Evolutionary conservation across 352 stramenopile species (phyloP).

Genomic region (Peronospora farinosa): DNA sequence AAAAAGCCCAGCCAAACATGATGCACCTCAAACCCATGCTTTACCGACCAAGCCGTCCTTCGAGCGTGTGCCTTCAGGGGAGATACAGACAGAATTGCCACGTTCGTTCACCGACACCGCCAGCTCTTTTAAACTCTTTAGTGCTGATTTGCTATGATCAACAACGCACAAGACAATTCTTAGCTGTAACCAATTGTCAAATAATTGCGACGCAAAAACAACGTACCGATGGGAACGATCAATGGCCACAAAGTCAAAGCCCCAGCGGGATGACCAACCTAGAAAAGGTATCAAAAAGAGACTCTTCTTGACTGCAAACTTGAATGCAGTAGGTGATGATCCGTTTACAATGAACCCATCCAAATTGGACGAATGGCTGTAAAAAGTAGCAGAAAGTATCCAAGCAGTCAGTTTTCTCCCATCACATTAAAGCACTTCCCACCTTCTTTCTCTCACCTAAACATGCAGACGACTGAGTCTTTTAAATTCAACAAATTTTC

Average conservation of each 20-base stretch:
- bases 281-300: slow-evolving; percentile 76
- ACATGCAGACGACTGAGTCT: slow-evolving; percentile 78
- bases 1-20: neutral
- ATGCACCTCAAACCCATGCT: neutral
- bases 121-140: slow-evolving; percentile 67
- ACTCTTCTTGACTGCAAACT: slow-evolving; percentile 84
- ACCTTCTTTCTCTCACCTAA: slow-evolving; percentile 38
- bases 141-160: slow-evolving; percentile 36
- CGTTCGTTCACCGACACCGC: slow-evolving; percentile 60
- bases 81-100: slow-evolving; percentile 76
- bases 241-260: slow-evolving; percentile 75
- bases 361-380: slow-evolving; percentile 73
- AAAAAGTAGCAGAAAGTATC: slow-evolving; percentile 2
- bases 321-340: slow-evolving; percentile 60
- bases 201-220: neutral
- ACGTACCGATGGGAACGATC: slow-evolving; percentile 62
- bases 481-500: slow-evolving; percentile 49
- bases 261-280: slow-evolving; percentile 67
- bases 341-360: slow-evolving; percentile 81
- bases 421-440: neutral
- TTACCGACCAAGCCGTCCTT: slow-evolving; percentile 60
- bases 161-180: slow-evolving; percentile 1
- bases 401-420: neutral
- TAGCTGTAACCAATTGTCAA: neutral
- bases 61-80: slow-evolving; percentile 75